A percentile compares a stretch with the other conserved stretches of the same genome.
These are phyloP conservation scores for Phytophthora cactorum DNA, from an alignment of 352 stramenopile genomes.

Conservation along the genomic window DNA sequence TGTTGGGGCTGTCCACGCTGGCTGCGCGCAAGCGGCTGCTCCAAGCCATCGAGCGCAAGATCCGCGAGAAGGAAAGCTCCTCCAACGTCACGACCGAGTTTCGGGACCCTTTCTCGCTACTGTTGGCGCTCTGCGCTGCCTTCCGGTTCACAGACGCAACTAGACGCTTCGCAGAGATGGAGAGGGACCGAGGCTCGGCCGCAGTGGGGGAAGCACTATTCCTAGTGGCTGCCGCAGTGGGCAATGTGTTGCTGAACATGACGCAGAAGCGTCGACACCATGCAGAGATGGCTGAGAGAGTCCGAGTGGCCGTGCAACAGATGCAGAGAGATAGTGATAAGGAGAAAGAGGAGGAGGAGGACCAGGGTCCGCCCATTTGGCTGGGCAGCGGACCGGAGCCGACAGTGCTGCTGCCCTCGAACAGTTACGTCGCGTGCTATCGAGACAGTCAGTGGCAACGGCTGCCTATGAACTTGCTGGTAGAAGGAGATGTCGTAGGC, in stretches of 20 bases:
- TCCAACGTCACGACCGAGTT: conserved; percentile 74
- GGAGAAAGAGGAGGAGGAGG: conserved; percentile 12
- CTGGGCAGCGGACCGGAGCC: conserved; percentile 31
- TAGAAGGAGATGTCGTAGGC: conserved; percentile 79
- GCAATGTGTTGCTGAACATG: conserved; percentile 73
- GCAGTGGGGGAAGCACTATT: conserved; percentile 66
- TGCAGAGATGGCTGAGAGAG: conserved; percentile 79
- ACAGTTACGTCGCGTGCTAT: conserved; percentile 82
- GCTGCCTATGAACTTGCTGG: conserved; percentile 84
- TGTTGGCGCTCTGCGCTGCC: conserved; percentile 68
- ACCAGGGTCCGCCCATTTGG: conserved; percentile 26
- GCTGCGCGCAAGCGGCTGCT: conserved; percentile 62
- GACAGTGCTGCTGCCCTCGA: conserved; percentile 76
- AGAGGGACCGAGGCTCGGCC: conserved; percentile 27
- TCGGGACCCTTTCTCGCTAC: conserved; percentile 69
- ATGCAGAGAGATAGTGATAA: conserved; percentile 43
- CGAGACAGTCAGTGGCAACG: conserved; percentile 83
- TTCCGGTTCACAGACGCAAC: conserved; percentile 67
- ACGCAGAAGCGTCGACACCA: conserved; percentile 74
- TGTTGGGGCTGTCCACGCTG: conserved; percentile 60
- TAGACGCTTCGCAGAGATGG: conserved; percentile 35
- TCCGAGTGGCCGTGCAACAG: conserved; percentile 69
- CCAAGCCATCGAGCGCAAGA: conserved; percentile 70
- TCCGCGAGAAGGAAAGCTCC: conserved; percentile 73
- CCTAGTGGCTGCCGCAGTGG: conserved; percentile 55